These are phyloP conservation scores for Annulohypoxylon stygium DNA, from an alignment of 495 filamentous ascomycete genomes.

Conservation along the genomic window DNA sequence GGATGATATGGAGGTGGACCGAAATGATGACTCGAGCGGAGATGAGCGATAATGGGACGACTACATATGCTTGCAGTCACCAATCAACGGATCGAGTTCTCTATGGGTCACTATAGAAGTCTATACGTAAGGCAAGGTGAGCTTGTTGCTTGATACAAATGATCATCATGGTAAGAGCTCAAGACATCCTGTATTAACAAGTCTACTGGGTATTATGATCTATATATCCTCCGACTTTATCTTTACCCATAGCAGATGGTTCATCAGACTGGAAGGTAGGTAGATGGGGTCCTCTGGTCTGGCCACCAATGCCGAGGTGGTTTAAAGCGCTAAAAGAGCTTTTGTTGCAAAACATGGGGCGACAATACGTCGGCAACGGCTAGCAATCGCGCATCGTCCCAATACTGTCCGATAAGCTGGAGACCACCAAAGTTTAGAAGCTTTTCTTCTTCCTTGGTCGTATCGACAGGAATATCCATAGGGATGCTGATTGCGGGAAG, in stretches of 20 bases:
- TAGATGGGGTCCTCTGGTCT: background rate
- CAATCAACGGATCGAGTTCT: background rate
- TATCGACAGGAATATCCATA: constrained; percentile 58
- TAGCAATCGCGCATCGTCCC: constrained; percentile 79
- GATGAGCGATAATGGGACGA: constrained; percentile 29
- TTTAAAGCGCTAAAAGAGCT: constrained; percentile 16
- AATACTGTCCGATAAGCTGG: constrained; percentile 92
- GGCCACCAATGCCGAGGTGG: background rate
- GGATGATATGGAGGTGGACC: constrained; percentile 57
- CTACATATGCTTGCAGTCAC: constrained; percentile 4
- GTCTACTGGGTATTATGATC: constrained; percentile 35
- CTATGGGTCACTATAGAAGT: background rate
- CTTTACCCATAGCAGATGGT: background rate
- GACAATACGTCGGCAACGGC: constrained; percentile 61
- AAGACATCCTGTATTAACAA: constrained; percentile 19
- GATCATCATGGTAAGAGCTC: constrained; percentile 23
- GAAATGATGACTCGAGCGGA: constrained; percentile 31
- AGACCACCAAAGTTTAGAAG: constrained; percentile 71
- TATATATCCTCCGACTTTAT: constrained; percentile 18
- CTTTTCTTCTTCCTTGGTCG: constrained; percentile 46
- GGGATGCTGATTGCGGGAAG: constrained; percentile 91
- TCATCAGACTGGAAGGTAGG: background rate
- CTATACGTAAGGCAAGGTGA: background rate
- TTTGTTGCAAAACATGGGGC: constrained; percentile 31
- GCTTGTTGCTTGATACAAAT: background rate